Percentiles rank a stretch among this genome's conserved stretches.
phyloP scores from a whole-genome alignment of 495 filamentous ascomycete species.

The Ramalina peruviana region DNA sequence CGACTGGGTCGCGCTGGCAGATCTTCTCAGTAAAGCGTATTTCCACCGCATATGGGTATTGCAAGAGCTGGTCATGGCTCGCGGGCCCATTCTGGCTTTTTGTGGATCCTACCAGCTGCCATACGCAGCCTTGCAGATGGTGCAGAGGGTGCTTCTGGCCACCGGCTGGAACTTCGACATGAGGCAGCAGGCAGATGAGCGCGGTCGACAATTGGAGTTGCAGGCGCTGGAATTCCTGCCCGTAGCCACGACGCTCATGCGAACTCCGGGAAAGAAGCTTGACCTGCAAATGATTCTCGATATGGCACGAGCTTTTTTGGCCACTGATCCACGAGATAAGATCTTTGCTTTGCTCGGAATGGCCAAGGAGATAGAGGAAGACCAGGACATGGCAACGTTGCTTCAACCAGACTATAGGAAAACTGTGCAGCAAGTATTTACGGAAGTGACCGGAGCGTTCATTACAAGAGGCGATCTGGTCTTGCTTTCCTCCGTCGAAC shows the following conservation, averaged over 20 bases:
- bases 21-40: too few relatives aligned
- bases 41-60: too few relatives aligned
- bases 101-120: too few relatives aligned
- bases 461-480: background rate
- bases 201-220: too few relatives aligned
- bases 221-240: background rate
- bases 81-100: too few relatives aligned
- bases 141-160: too few relatives aligned
- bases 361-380: background rate
- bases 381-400: background rate
- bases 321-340: background rate
- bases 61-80: too few relatives aligned
- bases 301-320: background rate
- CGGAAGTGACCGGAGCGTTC: background rate
- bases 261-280: background rate
- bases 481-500: background rate
- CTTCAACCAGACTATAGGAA: background rate
- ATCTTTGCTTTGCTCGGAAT: background rate
- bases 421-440: background rate
- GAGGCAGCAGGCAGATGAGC: too few relatives aligned
- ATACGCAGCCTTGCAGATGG: too few relatives aligned
- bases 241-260: background rate
- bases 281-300: background rate
- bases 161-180: too few relatives aligned
- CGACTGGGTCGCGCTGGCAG: too few relatives aligned